Base-by-base conservation (phyloP, 768 basidiomycete genomes). In the Lactarius vividus region DNA sequence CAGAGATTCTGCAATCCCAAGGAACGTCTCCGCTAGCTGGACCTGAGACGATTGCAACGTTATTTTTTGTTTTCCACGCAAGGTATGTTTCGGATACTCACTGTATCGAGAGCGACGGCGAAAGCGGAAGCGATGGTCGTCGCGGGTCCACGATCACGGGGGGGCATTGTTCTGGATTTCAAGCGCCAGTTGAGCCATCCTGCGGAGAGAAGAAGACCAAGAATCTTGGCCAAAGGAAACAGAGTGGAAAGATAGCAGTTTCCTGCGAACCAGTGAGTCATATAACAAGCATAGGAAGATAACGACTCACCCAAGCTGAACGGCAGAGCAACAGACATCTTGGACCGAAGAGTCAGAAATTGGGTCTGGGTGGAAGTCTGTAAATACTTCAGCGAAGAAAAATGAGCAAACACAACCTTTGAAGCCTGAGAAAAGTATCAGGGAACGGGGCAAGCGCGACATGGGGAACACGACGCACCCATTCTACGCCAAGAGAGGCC, bases 1-100 rank as follows among this genome's bases (percentile, higher is more conserved):
- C 73, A 86, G 71, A 1, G 85, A 84, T 61, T 84, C 83, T 1
- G 85, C 84, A 63, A 86, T 79, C 23, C 80, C 80, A n/a, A 86
- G 46, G 46, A 49, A 86, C 0, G 85, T 83, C 68, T 85, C 76
- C 0, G 84, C 81, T 2, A 86, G 77, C 66, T 79, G 79, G 11
- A 86, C 77, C 85, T 86, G 66, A 0, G 33, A 16, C 1, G 15
- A 52, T 15, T 53, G 20, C 3, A 59, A 26, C 44, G 37, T n/a
- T 18, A 1, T 44, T 44, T 44, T 1, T 9, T 46, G 8, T 29
- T 13, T 7, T 10, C 13, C 1, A 35, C 33, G 23, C 5, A n/a
- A 61, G n/a, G 60, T 52, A 26, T 40, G 23, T 39, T n/a, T 10
- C 5, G 37, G 4, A 26, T 31, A 63, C 53, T 55, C 26, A 35